Percentiles rank a stretch among this genome's conserved stretches.
These are phyloP conservation scores for Ceratocystis cubensis DNA, from an alignment of 2,329 filamentous ascomycete species.

Conservation along the genomic window DNA sequence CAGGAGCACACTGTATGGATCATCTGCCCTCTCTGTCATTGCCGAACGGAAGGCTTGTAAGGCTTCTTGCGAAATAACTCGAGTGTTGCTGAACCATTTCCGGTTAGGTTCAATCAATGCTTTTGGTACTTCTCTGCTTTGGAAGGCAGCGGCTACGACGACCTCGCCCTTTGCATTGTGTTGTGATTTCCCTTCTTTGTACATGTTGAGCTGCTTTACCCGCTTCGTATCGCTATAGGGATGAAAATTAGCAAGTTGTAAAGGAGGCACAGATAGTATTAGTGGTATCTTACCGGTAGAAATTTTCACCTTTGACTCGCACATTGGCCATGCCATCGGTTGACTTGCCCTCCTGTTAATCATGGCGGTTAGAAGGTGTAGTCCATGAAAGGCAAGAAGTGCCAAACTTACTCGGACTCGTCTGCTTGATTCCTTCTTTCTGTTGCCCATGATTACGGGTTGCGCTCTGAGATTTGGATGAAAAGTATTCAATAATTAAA, in stretches of 20 bases:
- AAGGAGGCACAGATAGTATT: not conserved
- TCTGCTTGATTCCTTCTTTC: constrained; percentile 81
- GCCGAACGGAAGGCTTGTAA: constrained; percentile 78
- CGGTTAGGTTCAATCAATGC: constrained; percentile 90
- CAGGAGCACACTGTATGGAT: constrained; percentile 88
- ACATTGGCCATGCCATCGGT: constrained; percentile 85
- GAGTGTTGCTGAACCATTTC: constrained; percentile 95
- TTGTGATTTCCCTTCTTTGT: constrained; percentile 73
- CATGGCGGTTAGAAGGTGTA: not conserved
- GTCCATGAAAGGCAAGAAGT: not conserved
- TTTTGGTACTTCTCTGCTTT: constrained; percentile 66
- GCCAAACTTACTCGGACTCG: constrained; percentile 44
- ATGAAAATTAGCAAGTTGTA: constrained; percentile 16
- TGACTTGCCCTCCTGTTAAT: constrained; percentile 55
- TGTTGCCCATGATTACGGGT: constrained; percentile 56
- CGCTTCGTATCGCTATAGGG: constrained; percentile 56
- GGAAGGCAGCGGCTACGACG: constrained; percentile 69
- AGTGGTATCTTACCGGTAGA: constrained; percentile 58
- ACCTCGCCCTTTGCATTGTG: constrained; percentile 76
- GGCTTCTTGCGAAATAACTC: constrained; percentile 76
- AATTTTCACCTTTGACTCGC: constrained; percentile 92
- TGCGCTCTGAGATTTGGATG: constrained; percentile 9
- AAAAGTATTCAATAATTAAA: constrained; percentile 20
- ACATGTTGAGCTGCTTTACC: constrained; percentile 77
- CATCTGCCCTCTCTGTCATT: constrained; percentile 76